Conservation (phyloP, 257 asterid genomes). For the Gardenia jasminoides region DNA sequence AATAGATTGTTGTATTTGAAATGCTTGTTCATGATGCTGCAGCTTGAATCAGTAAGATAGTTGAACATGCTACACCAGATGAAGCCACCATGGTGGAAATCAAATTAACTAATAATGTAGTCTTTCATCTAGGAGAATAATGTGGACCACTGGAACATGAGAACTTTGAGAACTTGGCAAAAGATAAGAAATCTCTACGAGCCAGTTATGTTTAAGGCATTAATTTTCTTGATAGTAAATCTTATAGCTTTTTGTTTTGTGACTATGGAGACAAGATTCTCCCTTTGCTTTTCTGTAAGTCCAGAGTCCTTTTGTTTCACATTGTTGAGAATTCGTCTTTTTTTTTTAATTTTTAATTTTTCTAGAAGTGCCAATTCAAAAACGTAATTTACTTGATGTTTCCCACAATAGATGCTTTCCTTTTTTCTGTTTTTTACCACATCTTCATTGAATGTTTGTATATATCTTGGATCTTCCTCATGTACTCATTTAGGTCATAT, state of each 20-base stretch:
- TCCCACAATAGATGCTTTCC: no score
- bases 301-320: not conserved
- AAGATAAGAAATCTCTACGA: constrained; percentile 57
- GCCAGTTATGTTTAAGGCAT: constrained; percentile 76
- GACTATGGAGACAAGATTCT: constrained; percentile 69
- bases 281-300: constrained; percentile 70
- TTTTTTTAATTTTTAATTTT: no score
- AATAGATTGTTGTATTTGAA: not conserved
- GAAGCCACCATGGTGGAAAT: constrained; percentile 32
- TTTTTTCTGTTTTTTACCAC: not conserved
- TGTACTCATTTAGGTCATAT: not conserved
- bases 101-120: constrained; percentile 25
- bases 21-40: constrained; percentile 8
- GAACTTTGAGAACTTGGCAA: constrained; percentile 27
- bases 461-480: not conserved
- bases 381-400: not conserved
- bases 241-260: constrained; percentile 75
- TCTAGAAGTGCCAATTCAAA: not conserved
- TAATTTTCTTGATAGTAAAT: constrained; percentile 57
- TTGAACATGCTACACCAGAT: constrained; percentile 25
- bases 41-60: constrained; percentile 32
- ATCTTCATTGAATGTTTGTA: not conserved
- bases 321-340: not conserved
- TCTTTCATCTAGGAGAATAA: constrained; percentile 20
- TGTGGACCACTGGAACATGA: constrained; percentile 24